Conservation (phyloP, 805 yeast species). For the Ogataea nonfermentans region DNA sequence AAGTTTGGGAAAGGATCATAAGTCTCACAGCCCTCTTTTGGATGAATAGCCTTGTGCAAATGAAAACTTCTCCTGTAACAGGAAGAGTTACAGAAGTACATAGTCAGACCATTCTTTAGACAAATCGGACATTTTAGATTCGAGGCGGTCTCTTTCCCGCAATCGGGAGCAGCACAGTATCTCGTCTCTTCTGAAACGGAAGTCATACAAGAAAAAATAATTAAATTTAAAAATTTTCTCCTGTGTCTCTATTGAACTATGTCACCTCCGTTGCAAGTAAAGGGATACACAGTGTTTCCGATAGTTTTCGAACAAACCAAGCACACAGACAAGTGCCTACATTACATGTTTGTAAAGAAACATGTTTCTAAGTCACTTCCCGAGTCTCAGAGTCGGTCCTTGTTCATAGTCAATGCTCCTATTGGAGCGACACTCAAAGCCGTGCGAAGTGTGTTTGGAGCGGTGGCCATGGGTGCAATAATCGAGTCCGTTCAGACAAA, state of each 20-base stretch:
- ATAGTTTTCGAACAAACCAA: slow-evolving; percentile 39
- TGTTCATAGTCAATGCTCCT: slow-evolving; percentile 81
- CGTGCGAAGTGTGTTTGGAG: slow-evolving; percentile 56
- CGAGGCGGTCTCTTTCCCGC: slow-evolving; percentile 79
- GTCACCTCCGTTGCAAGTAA: slow-evolving; percentile 35
- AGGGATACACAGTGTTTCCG: slow-evolving; percentile 56
- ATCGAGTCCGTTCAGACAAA: slow-evolving; percentile 41
- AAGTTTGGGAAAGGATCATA: slow-evolving; percentile 88
- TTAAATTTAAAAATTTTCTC: slow-evolving; percentile 1
- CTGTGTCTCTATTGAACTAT: slow-evolving; percentile 1
- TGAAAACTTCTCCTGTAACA: slow-evolving; percentile 78
- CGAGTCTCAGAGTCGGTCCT: slow-evolving; percentile 48
- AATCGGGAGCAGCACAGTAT: slow-evolving; percentile 72
- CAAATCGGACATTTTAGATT: slow-evolving; percentile 89
- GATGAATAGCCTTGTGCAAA: slow-evolving; percentile 74
- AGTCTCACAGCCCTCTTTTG: slow-evolving; percentile 52
- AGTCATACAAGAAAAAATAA: slow-evolving; percentile 8
- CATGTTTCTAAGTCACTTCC: slow-evolving; percentile 47
- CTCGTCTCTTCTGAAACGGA: slow-evolving; percentile 16
- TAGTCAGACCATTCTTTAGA: slow-evolving; percentile 61
- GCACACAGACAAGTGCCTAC: slow-evolving; percentile 34
- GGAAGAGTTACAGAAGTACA: slow-evolving; percentile 75
- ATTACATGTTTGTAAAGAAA: slow-evolving; percentile 65
- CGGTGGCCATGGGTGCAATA: slow-evolving; percentile 63
- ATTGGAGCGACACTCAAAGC: slow-evolving; percentile 50